A percentile compares a stretch with the other conserved stretches of the same genome.
phyloP scores from a whole-genome alignment of 1,284 basidiomycete species.

The Tausonia pullulans region DNA sequence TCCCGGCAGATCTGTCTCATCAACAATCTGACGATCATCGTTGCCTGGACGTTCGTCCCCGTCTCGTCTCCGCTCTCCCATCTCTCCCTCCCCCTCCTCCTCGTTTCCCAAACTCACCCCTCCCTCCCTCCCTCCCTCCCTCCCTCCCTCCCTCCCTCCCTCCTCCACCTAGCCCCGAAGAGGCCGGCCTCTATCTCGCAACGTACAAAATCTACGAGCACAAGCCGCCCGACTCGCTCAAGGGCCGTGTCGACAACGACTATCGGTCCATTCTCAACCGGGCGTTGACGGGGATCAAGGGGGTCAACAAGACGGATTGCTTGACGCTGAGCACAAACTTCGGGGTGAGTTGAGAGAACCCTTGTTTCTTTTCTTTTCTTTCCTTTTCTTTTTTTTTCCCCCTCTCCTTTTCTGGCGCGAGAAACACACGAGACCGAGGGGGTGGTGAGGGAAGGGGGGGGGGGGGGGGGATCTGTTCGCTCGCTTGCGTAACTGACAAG shows the following conservation, averaged over 20 bases:
- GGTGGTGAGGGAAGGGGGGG: neutral
- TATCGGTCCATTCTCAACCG: slow-evolving; percentile 70
- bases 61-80: too few relatives aligned
- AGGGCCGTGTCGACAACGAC: slow-evolving; percentile 81
- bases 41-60: slow-evolving; percentile 72
- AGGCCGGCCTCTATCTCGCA: slow-evolving; percentile 82
- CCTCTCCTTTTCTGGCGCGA: neutral
- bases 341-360: slow-evolving; percentile 52
- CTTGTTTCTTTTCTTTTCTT: neutral
- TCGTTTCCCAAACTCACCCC: slow-evolving; percentile 16
- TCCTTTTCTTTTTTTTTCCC: neutral
- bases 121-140: neutral
- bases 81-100: neutral
- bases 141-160: neutral
- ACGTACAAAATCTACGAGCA: slow-evolving; percentile 90
- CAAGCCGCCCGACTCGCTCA: slow-evolving; percentile 85
- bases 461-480: neutral
- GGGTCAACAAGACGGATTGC: slow-evolving; percentile 96
- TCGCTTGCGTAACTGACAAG: neutral
- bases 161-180: slow-evolving; percentile 53
- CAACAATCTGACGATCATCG: slow-evolving; percentile 83
- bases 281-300: slow-evolving; percentile 79
- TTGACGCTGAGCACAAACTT: slow-evolving; percentile 85
- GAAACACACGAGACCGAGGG: neutral
- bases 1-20: slow-evolving; percentile 58